phyloP scores from a whole-genome alignment of 495 filamentous ascomycete genomes.

The Daldinia caldariorum region DNA sequence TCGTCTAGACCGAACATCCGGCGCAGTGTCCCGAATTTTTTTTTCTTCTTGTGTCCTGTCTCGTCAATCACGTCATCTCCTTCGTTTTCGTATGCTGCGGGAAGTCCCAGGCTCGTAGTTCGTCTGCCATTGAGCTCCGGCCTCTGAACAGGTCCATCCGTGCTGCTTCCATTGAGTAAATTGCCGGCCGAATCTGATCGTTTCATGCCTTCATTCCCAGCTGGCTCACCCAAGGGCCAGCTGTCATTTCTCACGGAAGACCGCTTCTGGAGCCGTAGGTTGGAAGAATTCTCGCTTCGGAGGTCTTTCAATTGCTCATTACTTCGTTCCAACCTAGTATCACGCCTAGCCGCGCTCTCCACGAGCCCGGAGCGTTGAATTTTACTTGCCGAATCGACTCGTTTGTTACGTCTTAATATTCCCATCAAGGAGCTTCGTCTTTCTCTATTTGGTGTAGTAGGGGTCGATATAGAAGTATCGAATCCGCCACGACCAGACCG shows the following conservation, averaged over 20 bases:
- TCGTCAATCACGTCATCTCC: constrained; percentile 41
- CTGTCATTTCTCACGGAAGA: constrained; percentile 28
- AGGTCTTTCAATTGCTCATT: constrained; percentile 52
- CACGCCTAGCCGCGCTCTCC: constrained; percentile 61
- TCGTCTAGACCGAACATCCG: constrained; percentile 66
- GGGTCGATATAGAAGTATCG: constrained; percentile 37
- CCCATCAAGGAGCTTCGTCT: constrained; percentile 56
- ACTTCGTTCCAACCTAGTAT: constrained; percentile 62
- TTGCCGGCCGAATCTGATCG: constrained; percentile 48
- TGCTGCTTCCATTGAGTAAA: constrained; percentile 30
- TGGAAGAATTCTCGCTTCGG: constrained; percentile 33
- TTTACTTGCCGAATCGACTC: constrained; percentile 47
- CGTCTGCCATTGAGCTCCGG: constrained; percentile 27
- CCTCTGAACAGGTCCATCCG: constrained; percentile 10
- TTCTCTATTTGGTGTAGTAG: constrained; percentile 21
- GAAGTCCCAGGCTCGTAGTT: constrained; percentile 37
- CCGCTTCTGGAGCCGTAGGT: constrained; percentile 51
- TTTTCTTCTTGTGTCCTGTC: constrained; percentile 63
- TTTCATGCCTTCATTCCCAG: constrained; percentile 22
- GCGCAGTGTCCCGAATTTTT: constrained; percentile 66
- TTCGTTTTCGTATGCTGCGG: constrained; percentile 22
- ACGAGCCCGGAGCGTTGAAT: constrained; percentile 55
- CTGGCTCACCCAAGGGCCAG: constrained; percentile 32
- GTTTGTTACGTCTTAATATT: constrained; percentile 59
- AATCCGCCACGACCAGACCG: constrained; percentile 52